These are phyloP conservation scores for Acacia acuminata DNA, from an alignment of 306 rosid genomes.

Conservation along the genomic window DNA sequence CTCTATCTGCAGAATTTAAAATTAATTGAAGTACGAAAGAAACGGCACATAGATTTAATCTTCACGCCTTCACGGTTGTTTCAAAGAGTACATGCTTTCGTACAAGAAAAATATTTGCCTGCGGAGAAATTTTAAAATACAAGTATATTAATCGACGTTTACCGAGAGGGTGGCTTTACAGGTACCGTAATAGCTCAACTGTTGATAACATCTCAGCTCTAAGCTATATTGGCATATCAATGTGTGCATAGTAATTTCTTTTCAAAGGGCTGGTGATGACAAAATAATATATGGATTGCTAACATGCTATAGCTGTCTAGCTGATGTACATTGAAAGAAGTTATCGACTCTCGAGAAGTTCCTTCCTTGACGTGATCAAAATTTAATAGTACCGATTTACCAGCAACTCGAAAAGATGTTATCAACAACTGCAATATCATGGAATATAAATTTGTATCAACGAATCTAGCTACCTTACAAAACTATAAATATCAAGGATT, in stretches of 20 bases:
- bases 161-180: background rate
- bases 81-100: slow-evolving; percentile 1
- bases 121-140: background rate
- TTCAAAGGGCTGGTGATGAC: background rate
- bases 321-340: background rate
- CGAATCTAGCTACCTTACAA: background rate
- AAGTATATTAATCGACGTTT: background rate
- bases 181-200: background rate
- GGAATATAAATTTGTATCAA: background rate
- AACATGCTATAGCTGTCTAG: background rate
- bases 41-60: slow-evolving; percentile 20
- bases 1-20: background rate
- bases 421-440: background rate
- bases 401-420: background rate
- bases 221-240: background rate
- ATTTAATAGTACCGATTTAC: background rate
- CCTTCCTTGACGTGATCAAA: background rate
- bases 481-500: background rate
- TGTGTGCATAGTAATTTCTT: background rate
- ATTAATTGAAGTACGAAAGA: background rate
- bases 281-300: background rate
- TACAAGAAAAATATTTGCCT: background rate
- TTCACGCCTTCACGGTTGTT: background rate
- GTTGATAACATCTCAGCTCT: background rate
- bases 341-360: background rate